These are phyloP conservation scores for Candida tammaniensis DNA, from an alignment of 805 yeast species.

Conservation along the genomic window DNA sequence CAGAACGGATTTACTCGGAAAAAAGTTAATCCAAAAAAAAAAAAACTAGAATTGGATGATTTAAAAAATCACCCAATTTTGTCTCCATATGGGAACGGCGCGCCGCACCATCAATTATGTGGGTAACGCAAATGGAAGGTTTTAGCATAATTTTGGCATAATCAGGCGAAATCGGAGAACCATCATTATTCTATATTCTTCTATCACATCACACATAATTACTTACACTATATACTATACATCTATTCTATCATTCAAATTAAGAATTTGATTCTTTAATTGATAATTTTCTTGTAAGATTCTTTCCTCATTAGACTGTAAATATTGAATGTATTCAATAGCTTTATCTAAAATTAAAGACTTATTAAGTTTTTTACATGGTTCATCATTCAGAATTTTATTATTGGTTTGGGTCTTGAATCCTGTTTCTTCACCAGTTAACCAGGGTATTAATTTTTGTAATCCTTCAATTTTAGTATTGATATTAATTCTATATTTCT, in stretches of 20 bases:
- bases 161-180: too few species aligned
- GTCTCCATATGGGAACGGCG: too few species aligned
- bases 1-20: too few species aligned
- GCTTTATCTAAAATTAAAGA: constrained; percentile 69
- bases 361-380: constrained; percentile 48
- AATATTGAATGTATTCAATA: constrained; percentile 52
- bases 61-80: too few species aligned
- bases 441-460: constrained; percentile 67
- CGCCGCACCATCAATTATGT: too few species aligned
- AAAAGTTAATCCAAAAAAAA: too few species aligned
- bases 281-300: constrained; percentile 9
- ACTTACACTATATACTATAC: not conserved
- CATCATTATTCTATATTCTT: constrained; percentile 6
- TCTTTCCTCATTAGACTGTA: constrained; percentile 48
- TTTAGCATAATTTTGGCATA: too few species aligned
- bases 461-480: constrained; percentile 68
- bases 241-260: not conserved
- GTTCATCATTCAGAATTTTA: not conserved
- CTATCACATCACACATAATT: constrained; percentile 7
- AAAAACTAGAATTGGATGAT: too few species aligned
- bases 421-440: constrained; percentile 59
- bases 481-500: constrained; percentile 67
- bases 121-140: too few species aligned
- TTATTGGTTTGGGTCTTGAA: constrained; percentile 40
- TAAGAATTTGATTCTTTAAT: constrained; percentile 8